phyloP scores from a whole-genome alignment of 2,329 filamentous ascomycete genomes.

The Chaetomium strumarium region DNA sequence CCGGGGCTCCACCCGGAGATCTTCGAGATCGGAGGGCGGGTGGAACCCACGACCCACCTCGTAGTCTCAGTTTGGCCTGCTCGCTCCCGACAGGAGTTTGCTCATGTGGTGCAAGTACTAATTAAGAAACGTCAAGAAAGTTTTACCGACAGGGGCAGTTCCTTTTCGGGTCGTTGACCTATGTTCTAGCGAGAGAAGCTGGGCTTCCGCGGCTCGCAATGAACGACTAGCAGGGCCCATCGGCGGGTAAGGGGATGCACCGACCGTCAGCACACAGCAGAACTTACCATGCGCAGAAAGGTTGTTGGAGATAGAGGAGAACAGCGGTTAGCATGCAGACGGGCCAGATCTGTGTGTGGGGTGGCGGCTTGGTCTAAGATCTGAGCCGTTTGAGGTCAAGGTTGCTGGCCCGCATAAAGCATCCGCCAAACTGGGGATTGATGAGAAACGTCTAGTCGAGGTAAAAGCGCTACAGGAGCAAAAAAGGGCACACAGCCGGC shows the following conservation, averaged over 20 bases:
- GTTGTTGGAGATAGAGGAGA: not conserved
- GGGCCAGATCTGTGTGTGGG: constrained; percentile 1
- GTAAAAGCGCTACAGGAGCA: not conserved
- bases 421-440: not conserved
- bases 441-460: not conserved
- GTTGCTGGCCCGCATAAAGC: too few species aligned
- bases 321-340: constrained; percentile 3
- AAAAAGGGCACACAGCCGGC: constrained; percentile 10
- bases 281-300: constrained; percentile 4
- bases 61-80: too few species aligned
- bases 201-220: too few species aligned
- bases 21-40: not conserved
- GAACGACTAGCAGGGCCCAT: too few species aligned
- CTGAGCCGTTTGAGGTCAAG: not conserved
- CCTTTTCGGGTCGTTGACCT: too few species aligned
- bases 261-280: constrained; percentile 1
- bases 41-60: not conserved
- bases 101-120: too few species aligned
- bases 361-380: constrained; percentile 2
- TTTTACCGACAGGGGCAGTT: too few species aligned
- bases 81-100: too few species aligned
- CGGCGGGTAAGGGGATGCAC: too few species aligned
- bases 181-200: too few species aligned
- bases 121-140: too few species aligned
- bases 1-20: constrained; percentile 10